Evolutionary conservation across 176 grass and related monocot species (phyloP).

Genomic region (Paspalum vaginatum): DNA sequence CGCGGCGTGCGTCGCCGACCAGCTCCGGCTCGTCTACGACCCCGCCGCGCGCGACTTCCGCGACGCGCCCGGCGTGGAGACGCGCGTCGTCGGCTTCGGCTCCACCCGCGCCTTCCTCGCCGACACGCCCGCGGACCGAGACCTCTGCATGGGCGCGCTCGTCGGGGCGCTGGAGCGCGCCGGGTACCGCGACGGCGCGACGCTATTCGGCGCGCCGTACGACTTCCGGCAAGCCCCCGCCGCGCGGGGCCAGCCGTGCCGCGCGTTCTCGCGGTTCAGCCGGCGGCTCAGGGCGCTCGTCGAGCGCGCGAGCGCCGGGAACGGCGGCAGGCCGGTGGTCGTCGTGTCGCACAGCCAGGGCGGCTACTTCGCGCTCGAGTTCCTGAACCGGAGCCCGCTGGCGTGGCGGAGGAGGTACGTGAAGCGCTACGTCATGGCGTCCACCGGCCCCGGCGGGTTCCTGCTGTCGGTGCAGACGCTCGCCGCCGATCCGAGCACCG

Average conservation of each 20-base stretch:
- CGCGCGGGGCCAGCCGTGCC: not conserved
- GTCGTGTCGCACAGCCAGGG: not conserved
- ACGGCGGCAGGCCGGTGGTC: not conserved
- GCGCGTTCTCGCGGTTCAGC: not conserved
- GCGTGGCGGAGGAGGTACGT: not conserved
- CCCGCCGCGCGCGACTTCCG: conserved; percentile 1
- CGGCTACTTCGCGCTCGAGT: conserved; percentile 9
- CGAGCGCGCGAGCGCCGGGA: not conserved
- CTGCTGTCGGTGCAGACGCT: not conserved
- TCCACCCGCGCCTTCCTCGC: conserved; percentile 33
- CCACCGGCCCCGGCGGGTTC: not conserved
- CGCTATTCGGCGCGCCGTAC: conserved; percentile 1
- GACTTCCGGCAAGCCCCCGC: not conserved
- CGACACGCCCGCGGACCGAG: not conserved
- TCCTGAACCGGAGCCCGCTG: conserved; percentile 10
- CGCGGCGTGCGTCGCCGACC: conserved; percentile 24
- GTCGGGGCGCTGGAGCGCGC: not conserved
- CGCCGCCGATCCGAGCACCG: not conserved
- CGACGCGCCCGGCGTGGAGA: conserved; percentile 12
- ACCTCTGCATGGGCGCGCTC: not conserved
- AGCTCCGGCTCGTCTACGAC: conserved; percentile 34
- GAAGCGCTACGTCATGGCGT: not conserved
- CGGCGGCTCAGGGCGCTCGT: not conserved
- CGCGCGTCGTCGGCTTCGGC: conserved; percentile 28
- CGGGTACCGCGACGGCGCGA: conserved; percentile 21